Percentiles rank a stretch among this genome's conserved stretches.
Evolutionary conservation across 768 basidiomycete species (phyloP).

Genomic region (Kwoniella dendrophila): DNA sequence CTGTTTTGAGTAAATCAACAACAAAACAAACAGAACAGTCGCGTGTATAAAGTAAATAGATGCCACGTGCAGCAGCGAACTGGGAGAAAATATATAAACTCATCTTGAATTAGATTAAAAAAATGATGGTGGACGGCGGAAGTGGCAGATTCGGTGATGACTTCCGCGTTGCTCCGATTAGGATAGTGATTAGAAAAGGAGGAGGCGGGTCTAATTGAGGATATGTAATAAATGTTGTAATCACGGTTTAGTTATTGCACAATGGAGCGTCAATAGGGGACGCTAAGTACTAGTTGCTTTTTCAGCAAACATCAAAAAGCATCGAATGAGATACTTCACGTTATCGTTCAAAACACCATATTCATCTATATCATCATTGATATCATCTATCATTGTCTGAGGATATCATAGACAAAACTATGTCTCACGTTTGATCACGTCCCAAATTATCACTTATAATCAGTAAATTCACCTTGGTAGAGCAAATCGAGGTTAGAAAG

Average conservation of each 20-base stretch:
- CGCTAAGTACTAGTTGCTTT: conserved; percentile 4
- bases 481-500: no score
- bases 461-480: no score
- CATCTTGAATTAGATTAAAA: no score
- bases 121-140: neutral
- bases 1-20: conserved; percentile 13
- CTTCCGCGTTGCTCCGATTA: conserved; percentile 13
- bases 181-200: conserved; percentile 10
- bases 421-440: conserved; percentile 4
- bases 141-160: neutral
- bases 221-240: conserved; percentile 7
- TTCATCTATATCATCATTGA: neutral
- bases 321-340: neutral
- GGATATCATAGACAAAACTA: neutral
- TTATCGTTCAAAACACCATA: neutral
- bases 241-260: neutral
- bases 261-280: conserved; percentile 7
- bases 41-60: conserved; percentile 4
- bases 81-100: neutral
- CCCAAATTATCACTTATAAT: no score
- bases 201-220: conserved; percentile 7
- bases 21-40: conserved; percentile 29
- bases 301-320: neutral
- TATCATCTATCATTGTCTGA: neutral
- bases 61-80: neutral